Evolutionary conservation across 2,329 filamentous ascomycete genomes (phyloP).

Genomic region (Xylaria sp.): DNA sequence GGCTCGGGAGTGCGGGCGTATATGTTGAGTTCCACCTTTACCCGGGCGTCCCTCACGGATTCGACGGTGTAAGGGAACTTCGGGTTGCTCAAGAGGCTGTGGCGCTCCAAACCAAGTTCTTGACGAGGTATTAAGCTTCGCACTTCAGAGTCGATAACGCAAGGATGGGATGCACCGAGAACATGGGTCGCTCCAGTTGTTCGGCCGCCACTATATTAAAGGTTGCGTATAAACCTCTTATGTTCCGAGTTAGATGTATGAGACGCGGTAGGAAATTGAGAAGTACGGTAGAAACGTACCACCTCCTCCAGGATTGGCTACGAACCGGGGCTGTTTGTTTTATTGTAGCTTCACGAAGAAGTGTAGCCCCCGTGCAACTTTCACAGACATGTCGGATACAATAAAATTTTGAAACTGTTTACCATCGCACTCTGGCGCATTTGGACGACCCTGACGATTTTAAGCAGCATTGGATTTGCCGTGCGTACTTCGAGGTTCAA

Average conservation of each 20-base stretch:
- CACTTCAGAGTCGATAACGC: neutral
- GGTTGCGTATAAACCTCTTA: neutral
- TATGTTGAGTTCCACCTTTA: slow-evolving; percentile 39
- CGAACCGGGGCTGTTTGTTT: neutral
- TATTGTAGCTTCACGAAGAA: neutral
- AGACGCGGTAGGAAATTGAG: neutral
- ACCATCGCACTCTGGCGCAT: neutral
- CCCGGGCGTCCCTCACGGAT: slow-evolving; percentile 34
- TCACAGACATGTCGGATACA: neutral
- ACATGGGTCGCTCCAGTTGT: neutral
- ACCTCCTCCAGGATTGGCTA: neutral
- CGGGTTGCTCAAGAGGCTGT: slow-evolving; percentile 3
- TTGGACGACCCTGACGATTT: neutral
- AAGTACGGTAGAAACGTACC: neutral
- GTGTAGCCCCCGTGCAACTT: neutral
- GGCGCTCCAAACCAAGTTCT: slow-evolving; percentile 10
- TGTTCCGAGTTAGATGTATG: neutral
- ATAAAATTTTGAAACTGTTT: neutral
- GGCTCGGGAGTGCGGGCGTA: slow-evolving; percentile 32
- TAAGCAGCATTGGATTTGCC: neutral
- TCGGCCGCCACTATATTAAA: neutral
- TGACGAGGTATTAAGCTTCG: slow-evolving; percentile 16
- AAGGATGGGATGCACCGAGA: neutral
- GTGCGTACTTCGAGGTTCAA: neutral
- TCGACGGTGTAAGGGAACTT: slow-evolving; percentile 3